These are phyloP conservation scores for Arthonia radiata DNA, from an alignment of 495 filamentous ascomycete genomes.

Conservation along the genomic window DNA sequence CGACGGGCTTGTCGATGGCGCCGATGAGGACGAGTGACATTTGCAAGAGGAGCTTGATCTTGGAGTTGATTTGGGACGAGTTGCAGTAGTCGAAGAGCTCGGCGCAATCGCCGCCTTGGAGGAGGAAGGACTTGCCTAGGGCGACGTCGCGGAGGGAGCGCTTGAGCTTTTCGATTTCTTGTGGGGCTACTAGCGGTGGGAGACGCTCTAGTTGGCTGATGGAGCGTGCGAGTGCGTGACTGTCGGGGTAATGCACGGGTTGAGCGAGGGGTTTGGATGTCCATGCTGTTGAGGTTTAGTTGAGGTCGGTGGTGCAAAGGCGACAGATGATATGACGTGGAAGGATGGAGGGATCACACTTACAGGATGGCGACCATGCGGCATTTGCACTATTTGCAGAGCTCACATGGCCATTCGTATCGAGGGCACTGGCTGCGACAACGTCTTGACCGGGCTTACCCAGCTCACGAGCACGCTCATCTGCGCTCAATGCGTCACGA, in stretches of 20 bases:
- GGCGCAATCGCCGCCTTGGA: constrained; percentile 89
- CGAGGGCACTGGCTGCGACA: constrained; percentile 7
- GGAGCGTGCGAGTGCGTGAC: constrained; percentile 32
- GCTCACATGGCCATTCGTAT: constrained; percentile 1
- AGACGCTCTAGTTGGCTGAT: constrained; percentile 46
- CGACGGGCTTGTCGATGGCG: constrained; percentile 74
- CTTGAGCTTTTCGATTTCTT: constrained; percentile 59
- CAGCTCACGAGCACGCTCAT: constrained; percentile 3
- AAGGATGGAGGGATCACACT: not conserved
- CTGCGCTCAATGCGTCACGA: no score
- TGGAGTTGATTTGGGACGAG: constrained; percentile 63
- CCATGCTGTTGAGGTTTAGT: constrained; percentile 47
- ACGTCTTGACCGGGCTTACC: constrained; percentile 8
- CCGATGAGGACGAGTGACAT: constrained; percentile 87
- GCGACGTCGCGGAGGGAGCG: constrained; percentile 61
- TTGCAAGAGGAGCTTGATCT: constrained; percentile 86
- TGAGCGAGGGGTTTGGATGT: constrained; percentile 78
- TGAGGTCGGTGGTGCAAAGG: no score
- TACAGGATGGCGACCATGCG: constrained; percentile 10
- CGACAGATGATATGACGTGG: constrained; percentile 1
- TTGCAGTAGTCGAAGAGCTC: constrained; percentile 96
- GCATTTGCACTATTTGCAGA: not conserved
- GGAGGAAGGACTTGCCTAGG: constrained; percentile 72
- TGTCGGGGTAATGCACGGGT: constrained; percentile 56
- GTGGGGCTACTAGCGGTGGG: constrained; percentile 73